Evolutionary conservation across 495 filamentous ascomycete species (phyloP).

Genomic region (Durotheca rogersii): DNA sequence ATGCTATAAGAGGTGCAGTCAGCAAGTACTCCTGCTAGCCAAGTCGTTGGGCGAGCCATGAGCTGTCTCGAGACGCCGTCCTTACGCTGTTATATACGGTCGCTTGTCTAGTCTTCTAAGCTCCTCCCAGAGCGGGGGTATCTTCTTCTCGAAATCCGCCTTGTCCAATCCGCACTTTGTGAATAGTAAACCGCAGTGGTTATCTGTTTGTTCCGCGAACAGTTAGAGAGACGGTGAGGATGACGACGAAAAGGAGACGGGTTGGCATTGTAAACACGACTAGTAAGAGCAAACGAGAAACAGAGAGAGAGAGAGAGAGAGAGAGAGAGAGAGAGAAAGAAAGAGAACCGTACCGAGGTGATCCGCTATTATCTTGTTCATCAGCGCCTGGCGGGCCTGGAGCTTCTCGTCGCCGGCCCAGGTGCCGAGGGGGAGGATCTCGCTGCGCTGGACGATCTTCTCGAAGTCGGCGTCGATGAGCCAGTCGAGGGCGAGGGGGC

Average conservation of each 20-base stretch:
- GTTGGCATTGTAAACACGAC: too few relatives aligned
- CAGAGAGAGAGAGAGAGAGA: not conserved
- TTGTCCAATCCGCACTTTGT: constrained; percentile 30
- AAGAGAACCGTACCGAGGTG: constrained; percentile 26
- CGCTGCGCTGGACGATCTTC: constrained; percentile 51
- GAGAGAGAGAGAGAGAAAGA: not conserved
- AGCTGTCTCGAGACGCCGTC: too few relatives aligned
- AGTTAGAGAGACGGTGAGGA: constrained; percentile 10
- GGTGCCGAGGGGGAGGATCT: constrained; percentile 24
- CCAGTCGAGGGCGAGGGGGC: constrained; percentile 38
- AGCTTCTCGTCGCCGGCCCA: constrained; percentile 38
- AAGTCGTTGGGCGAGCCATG: too few relatives aligned
- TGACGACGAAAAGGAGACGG: too few relatives aligned
- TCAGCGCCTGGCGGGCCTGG: constrained; percentile 20
- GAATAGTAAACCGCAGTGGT: constrained; percentile 31
- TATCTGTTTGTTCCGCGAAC: constrained; percentile 11
- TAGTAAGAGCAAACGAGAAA: not conserved
- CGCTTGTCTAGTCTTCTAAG: constrained; percentile 7
- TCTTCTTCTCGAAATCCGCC: constrained; percentile 23
- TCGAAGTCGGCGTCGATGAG: constrained; percentile 57
- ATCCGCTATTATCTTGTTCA: constrained; percentile 25
- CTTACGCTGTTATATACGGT: constrained; percentile 35
- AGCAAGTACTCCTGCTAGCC: too few relatives aligned
- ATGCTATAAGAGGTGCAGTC: constrained; percentile 21
- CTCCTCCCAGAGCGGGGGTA: constrained; percentile 26